Evolutionary conservation across 495 filamentous ascomycete species (phyloP).

Genomic region (Xylaria telfairii): DNA sequence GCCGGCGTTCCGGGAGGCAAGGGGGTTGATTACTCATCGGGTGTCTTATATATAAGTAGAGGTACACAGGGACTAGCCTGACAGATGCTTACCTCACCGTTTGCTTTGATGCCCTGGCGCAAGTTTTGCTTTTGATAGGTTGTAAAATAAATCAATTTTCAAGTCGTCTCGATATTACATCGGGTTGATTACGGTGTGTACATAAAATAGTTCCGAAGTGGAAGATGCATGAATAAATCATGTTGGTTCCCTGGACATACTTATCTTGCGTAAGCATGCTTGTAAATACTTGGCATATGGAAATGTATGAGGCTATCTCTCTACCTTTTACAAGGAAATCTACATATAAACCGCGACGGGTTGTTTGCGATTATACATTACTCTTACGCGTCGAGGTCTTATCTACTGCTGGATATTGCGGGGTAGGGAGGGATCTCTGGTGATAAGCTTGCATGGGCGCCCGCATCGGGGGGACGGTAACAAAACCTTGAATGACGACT

Average conservation of each 20-base stretch:
- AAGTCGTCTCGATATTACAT: not conserved
- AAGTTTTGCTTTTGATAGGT: not conserved
- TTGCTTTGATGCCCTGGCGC: not conserved
- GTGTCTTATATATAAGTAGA: not conserved
- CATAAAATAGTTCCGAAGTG: not conserved
- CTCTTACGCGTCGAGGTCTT: constrained; percentile 11
- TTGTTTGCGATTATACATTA: constrained; percentile 13
- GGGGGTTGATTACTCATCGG: not conserved
- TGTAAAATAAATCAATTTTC: not conserved
- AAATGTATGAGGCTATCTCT: not conserved
- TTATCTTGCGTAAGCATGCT: no score
- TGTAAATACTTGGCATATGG: not conserved
- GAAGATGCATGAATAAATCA: not conserved
- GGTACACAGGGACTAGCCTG: not conserved
- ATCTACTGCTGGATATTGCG: constrained; percentile 14
- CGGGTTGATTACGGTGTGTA: not conserved
- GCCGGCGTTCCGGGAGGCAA: constrained; percentile 14
- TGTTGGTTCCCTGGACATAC: not conserved
- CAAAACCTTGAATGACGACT: constrained; percentile 10
- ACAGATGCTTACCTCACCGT: not conserved
- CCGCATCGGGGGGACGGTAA: not conserved
- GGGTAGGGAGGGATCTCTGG: constrained; percentile 7
- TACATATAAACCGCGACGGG: no score
- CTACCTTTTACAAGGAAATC: not conserved
- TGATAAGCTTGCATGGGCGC: constrained; percentile 23